These are phyloP conservation scores for Candida insectorum DNA, from an alignment of 805 yeast genomes.

Conservation along the genomic window DNA sequence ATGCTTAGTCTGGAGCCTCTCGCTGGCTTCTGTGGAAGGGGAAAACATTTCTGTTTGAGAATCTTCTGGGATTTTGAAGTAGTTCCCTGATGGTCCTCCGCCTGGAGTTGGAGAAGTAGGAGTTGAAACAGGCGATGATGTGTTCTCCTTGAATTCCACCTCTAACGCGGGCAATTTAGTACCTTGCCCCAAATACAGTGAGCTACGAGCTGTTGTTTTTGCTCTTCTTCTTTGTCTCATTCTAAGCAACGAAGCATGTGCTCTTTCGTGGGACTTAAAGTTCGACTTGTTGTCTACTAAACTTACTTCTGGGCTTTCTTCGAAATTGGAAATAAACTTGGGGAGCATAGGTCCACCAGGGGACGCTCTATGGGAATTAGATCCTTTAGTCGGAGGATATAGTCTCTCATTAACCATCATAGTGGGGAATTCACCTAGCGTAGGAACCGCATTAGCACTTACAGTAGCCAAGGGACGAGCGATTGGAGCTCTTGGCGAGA, in stretches of 20 bases:
- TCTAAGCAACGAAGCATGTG: slow-evolving; percentile 61
- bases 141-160: slow-evolving; percentile 2
- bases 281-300: slow-evolving; percentile 25
- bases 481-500: slow-evolving; percentile 16
- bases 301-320: slow-evolving; percentile 2
- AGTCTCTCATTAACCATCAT: slow-evolving; percentile 29
- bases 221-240: slow-evolving; percentile 58
- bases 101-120: slow-evolving; percentile 15
- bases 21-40: background rate
- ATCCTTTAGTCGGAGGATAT: slow-evolving; percentile 18
- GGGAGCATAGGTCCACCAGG: slow-evolving; percentile 12
- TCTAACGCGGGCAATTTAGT: slow-evolving; percentile 22
- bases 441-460: slow-evolving; percentile 31
- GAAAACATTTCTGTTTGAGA: background rate
- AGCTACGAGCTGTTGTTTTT: slow-evolving; percentile 30
- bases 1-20: slow-evolving; percentile 3
- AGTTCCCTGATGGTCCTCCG: slow-evolving; percentile 1
- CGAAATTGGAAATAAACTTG: slow-evolving; percentile 4
- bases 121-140: slow-evolving; percentile 18
- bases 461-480: slow-evolving; percentile 14
- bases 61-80: slow-evolving; percentile 1
- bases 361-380: slow-evolving; percentile 1
- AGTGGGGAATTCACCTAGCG: slow-evolving; percentile 41
- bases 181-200: slow-evolving; percentile 22
- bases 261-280: slow-evolving; percentile 53